Evolutionary conservation across 2,329 filamentous ascomycete species (phyloP).

Genomic region (Shiraia bambusicola): DNA sequence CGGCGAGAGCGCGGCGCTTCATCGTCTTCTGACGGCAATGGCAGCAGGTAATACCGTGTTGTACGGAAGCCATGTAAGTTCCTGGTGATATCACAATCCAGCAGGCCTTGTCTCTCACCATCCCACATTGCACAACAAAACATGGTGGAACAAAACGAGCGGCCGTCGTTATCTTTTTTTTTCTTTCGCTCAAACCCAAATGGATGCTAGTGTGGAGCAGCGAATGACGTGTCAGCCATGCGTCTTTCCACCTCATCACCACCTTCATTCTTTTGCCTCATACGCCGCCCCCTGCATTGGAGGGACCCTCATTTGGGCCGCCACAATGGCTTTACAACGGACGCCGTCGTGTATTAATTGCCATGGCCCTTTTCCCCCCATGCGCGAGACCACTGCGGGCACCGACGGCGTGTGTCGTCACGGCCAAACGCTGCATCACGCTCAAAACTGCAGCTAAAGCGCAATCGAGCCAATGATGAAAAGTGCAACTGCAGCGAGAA

Average conservation of each 20-base stretch:
- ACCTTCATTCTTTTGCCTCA: slow-evolving; percentile 16
- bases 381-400: slow-evolving; percentile 19
- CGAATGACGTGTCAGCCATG: slow-evolving; percentile 19
- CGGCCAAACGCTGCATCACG: slow-evolving; percentile 30
- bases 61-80: slow-evolving; percentile 16
- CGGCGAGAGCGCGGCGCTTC: slow-evolving; percentile 9
- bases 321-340: slow-evolving; percentile 1
- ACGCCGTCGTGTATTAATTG: not conserved
- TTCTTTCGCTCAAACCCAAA: slow-evolving; percentile 5
- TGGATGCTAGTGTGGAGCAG: too few species aligned
- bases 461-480: slow-evolving; percentile 30
- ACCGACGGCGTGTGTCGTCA: slow-evolving; percentile 20
- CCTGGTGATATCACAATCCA: too few species aligned
- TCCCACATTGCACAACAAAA: slow-evolving; percentile 27
- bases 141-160: slow-evolving; percentile 18
- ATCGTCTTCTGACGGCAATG: slow-evolving; percentile 9
- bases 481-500: slow-evolving; percentile 18
- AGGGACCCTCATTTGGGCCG: slow-evolving; percentile 24
- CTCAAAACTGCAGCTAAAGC: slow-evolving; percentile 30
- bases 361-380: slow-evolving; percentile 22
- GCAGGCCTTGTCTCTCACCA: slow-evolving; percentile 15
- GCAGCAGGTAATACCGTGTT: slow-evolving; percentile 13
- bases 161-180: slow-evolving; percentile 13
- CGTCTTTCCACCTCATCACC: slow-evolving; percentile 36
- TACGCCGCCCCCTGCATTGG: slow-evolving; percentile 33